Conservation (phyloP, 169 alveolate species). For the Plasmodium gaboni region DNA sequence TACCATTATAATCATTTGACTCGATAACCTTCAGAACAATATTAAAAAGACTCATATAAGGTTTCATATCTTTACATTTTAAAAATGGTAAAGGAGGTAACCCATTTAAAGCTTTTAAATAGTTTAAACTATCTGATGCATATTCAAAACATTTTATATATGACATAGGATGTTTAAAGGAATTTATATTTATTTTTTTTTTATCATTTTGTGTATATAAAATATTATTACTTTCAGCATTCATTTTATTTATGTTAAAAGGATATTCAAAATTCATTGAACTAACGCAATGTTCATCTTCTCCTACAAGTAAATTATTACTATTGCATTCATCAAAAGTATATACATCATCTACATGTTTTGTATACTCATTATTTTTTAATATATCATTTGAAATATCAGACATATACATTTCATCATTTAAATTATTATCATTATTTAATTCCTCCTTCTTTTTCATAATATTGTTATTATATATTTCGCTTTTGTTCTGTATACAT, state of each 20-base stretch:
- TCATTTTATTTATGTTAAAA: not conserved
- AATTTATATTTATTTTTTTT: slow-evolving; percentile 5
- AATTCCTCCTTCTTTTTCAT: too few species aligned
- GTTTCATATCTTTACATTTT: slow-evolving; percentile 65
- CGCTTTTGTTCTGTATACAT: too few species aligned
- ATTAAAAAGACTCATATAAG: slow-evolving; percentile 49
- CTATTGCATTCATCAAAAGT: too few species aligned
- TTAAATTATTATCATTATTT: too few species aligned
- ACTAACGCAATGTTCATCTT: too few species aligned
- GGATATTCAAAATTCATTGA: not conserved
- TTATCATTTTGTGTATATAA: not conserved
- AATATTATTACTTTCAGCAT: not conserved
- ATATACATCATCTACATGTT: too few species aligned
- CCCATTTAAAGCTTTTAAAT: slow-evolving; percentile 50
- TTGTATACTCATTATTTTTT: too few species aligned
- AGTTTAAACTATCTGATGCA: slow-evolving; percentile 20
- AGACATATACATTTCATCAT: too few species aligned
- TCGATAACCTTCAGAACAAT: slow-evolving; percentile 38
- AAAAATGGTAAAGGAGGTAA: slow-evolving; percentile 44
- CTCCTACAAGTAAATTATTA: too few species aligned
- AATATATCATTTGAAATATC: too few species aligned
- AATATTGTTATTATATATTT: too few species aligned
- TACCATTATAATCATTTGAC: slow-evolving; percentile 9
- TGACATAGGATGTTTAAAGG: not conserved
- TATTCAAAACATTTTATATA: slow-evolving; percentile 33